Evolutionary conservation across 1,284 basidiomycete species (phyloP).

Genomic region (Trichosporon faecale): DNA sequence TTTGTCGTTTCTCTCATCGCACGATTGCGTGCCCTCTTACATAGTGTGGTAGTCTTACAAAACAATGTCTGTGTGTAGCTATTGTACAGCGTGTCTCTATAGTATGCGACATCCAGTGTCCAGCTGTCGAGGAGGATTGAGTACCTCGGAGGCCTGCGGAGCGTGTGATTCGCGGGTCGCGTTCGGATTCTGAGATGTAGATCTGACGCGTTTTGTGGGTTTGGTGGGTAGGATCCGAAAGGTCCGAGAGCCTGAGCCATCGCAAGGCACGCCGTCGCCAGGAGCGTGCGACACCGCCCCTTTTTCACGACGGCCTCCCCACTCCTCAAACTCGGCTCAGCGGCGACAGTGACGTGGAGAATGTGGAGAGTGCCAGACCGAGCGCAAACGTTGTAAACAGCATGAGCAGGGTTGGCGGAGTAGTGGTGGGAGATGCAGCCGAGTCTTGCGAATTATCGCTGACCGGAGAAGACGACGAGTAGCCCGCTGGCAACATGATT

Average conservation of each 20-base stretch:
- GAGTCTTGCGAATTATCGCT: not conserved
- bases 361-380: not conserved
- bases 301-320: not conserved
- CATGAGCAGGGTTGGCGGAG: not conserved
- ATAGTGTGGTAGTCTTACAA: not conserved
- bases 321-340: not conserved
- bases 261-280: not conserved
- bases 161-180: not conserved
- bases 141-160: not conserved
- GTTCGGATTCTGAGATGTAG: not conserved
- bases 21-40: not conserved
- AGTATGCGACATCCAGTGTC: not conserved
- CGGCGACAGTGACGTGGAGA: not conserved
- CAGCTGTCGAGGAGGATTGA: not conserved
- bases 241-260: not conserved
- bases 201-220: not conserved
- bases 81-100: constrained; percentile 2
- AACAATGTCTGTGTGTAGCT: not conserved
- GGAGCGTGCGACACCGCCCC: not conserved
- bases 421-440: not conserved
- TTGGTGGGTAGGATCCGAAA: not conserved
- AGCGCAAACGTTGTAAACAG: not conserved
- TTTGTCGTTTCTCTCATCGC: not conserved
- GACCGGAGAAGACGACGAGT: not conserved
- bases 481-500: constrained; percentile 13